These are phyloP conservation scores for Solanum phureja DNA, from an alignment of 257 asterid genomes.

Conservation along the genomic window DNA sequence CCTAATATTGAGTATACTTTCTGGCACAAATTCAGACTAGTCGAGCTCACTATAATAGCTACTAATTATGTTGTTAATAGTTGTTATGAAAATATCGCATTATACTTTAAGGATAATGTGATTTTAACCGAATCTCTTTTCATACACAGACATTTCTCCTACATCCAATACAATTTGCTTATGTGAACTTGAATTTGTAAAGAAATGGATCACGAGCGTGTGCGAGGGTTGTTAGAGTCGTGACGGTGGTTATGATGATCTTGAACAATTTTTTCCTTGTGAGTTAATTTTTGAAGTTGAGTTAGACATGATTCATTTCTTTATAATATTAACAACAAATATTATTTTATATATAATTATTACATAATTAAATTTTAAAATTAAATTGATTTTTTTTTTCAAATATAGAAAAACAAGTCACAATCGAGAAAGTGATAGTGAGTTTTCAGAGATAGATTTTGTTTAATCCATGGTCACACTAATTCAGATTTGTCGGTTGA, in stretches of 20 bases:
- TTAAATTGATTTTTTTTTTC: background rate
- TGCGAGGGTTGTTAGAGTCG: background rate
- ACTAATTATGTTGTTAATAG: background rate
- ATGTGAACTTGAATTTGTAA: background rate
- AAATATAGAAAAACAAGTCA: background rate
- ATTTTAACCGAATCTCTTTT: too few relatives aligned
- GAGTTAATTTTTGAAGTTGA: background rate
- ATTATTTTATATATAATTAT: too few relatives aligned
- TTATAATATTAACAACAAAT: background rate
- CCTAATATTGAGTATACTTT: background rate
- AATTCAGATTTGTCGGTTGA: background rate
- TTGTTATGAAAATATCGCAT: background rate
- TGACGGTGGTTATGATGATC: background rate
- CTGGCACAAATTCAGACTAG: background rate
- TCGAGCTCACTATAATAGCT: background rate
- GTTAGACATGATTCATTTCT: background rate
- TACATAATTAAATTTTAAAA: background rate
- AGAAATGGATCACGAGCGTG: background rate
- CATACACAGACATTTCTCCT: background rate
- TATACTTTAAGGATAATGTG: background rate
- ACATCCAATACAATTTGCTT: background rate
- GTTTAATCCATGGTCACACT: background rate
- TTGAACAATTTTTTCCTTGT: rapidly evolving
- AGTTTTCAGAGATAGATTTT: background rate
- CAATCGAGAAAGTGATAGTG: background rate